These are phyloP conservation scores for Microbotryomycetes sp. DNA, from an alignment of 1,284 basidiomycete species.

Conservation along the genomic window DNA sequence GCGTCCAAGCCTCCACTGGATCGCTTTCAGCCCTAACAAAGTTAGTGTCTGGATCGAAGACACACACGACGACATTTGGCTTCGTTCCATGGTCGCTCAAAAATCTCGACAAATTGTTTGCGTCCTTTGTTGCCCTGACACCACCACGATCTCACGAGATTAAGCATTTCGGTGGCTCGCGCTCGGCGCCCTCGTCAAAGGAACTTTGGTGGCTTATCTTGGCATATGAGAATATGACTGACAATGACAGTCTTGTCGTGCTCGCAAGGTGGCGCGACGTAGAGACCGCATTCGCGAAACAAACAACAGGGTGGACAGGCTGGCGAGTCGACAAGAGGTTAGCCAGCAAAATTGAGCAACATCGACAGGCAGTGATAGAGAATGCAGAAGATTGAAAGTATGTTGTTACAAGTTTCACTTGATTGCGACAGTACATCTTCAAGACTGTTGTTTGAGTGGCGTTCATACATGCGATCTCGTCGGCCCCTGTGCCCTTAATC, in stretches of 20 bases:
- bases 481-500: too few relatives aligned
- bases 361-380: neutral
- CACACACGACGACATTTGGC: too few relatives aligned
- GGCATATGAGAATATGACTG: slow-evolving; percentile 25
- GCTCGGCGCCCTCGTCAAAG: slow-evolving; percentile 19
- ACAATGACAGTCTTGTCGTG: slow-evolving; percentile 5
- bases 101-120: slow-evolving; percentile 14
- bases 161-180: slow-evolving; percentile 9
- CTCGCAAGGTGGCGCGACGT: slow-evolving; percentile 7
- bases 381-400: neutral
- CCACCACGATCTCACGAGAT: neutral
- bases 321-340: slow-evolving; percentile 22
- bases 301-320: slow-evolving; percentile 4
- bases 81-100: slow-evolving; percentile 10
- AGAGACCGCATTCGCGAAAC: slow-evolving; percentile 10
- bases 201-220: slow-evolving; percentile 23
- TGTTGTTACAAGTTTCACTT: too few relatives aligned
- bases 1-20: too few relatives aligned
- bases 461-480: too few relatives aligned
- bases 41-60: too few relatives aligned
- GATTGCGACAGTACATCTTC: too few relatives aligned
- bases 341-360: neutral
- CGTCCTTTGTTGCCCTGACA: slow-evolving; percentile 20
- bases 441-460: too few relatives aligned
- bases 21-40: too few relatives aligned